Percentiles rank a stretch among this genome's conserved stretches.
These are phyloP conservation scores for Hibiscus tridactylites DNA, from an alignment of 345 rosid genomes.

Conservation along the genomic window DNA sequence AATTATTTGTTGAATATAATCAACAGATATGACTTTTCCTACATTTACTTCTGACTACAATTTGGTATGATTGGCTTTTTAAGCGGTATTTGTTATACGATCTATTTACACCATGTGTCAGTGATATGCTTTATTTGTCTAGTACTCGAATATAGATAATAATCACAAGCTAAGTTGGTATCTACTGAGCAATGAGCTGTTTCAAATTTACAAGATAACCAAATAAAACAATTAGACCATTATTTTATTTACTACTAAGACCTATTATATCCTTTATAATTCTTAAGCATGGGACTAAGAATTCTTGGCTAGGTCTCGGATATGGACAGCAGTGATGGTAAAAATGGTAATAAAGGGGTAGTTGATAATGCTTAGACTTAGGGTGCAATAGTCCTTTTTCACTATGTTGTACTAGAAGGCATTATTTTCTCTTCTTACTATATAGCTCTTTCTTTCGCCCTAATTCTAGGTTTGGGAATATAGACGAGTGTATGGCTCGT, in stretches of 20 bases:
- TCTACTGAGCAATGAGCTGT: neutral
- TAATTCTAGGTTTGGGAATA: too few species aligned
- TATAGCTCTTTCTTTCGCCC: too few species aligned
- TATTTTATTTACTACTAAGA: neutral
- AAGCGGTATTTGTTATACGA: neutral
- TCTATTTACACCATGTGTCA: neutral
- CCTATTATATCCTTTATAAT: neutral
- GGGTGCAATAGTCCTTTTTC: neutral
- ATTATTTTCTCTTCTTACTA: neutral
- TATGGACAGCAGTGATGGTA: too few species aligned
- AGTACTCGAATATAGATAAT: neutral
- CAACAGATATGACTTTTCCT: neutral
- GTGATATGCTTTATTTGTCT: neutral
- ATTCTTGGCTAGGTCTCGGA: neutral
- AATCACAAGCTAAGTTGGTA: neutral
- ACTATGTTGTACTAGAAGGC: neutral
- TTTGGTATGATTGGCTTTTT: neutral
- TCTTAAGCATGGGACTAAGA: too few species aligned
- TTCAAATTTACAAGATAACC: neutral
- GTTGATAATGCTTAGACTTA: neutral
- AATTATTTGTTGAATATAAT: neutral
- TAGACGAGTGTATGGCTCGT: neutral
- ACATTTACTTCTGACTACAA: neutral
- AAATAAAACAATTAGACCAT: neutral
- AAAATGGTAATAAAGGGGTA: too few species aligned